A percentile compares a stretch with the other conserved stretches of the same genome.
These are phyloP conservation scores for Rutstroemia sp. DNA, from an alignment of 2,329 filamentous ascomycete species.

Conservation along the genomic window DNA sequence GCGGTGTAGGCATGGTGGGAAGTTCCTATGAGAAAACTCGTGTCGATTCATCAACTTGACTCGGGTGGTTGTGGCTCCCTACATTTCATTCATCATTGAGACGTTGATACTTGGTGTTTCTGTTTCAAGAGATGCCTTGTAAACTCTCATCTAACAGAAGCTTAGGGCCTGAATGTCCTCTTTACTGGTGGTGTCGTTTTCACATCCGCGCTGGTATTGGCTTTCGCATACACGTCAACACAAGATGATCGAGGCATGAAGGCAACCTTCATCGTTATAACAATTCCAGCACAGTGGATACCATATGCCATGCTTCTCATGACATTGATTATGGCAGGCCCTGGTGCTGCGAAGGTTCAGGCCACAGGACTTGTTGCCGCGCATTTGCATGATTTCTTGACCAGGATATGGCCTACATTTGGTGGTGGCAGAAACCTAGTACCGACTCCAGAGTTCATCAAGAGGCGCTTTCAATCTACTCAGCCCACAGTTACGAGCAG, in stretches of 20 bases:
- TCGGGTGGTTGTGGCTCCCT: constrained; percentile 33
- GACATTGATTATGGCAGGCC: constrained; percentile 62
- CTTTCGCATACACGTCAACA: constrained; percentile 74
- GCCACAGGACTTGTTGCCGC: constrained; percentile 76
- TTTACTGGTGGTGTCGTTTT: constrained; percentile 44
- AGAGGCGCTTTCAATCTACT: constrained; percentile 51
- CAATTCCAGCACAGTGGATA: constrained; percentile 72
- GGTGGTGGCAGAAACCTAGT: constrained; percentile 76
- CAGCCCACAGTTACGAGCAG: constrained; percentile 40
- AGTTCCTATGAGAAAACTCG: constrained; percentile 43
- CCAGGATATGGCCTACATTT: constrained; percentile 80
- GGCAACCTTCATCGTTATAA: constrained; percentile 74
- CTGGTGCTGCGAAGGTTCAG: constrained; percentile 51
- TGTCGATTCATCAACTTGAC: constrained; percentile 31
- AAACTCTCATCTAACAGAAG: constrained; percentile 25
- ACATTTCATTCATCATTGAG: constrained; percentile 23
- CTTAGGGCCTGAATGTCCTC: constrained; percentile 44
- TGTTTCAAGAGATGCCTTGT: constrained; percentile 11
- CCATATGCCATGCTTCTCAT: constrained; percentile 74
- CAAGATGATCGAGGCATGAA: constrained; percentile 77
- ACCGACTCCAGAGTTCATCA: constrained; percentile 65
- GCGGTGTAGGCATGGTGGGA: constrained; percentile 51
- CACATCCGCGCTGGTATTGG: constrained; percentile 62
- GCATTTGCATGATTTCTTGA: constrained; percentile 86
- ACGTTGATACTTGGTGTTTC: constrained; percentile 12